Evolutionary conservation across 495 filamentous ascomycete species (phyloP), one percentile per base, ranked within the genome.

Genomic region (Penicillium psychrofluorescens): DNA sequence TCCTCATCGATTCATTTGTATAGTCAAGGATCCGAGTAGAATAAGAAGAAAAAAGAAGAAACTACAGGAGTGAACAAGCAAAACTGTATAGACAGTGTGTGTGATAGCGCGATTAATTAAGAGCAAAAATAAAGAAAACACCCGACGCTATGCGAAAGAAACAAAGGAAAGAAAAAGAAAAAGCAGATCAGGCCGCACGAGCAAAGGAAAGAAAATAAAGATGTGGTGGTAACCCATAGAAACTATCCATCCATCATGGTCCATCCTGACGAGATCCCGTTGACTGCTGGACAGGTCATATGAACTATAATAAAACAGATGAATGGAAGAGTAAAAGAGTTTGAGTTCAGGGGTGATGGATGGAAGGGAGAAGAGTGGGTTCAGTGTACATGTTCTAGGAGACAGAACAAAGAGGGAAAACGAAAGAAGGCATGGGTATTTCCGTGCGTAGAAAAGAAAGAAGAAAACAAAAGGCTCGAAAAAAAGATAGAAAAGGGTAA

Each of bases 121-220:
- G 32, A 31, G 36, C 27, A 45, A 39, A 43, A 36, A 46, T 34
- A 40, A 41, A 49, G 28, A 28, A 43, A 63, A 69, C 64, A 64
- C 60, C 66, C 58, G 54, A 56, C 66, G 66, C 66, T 70, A 70
- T 70, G 66, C 66, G 56, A 66, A 58, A 53, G 61, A 57, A 62
- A 34, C 6, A 44, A 46, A 45, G 58, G 43, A 42, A 53, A 54
- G 57, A 51, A 56, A 50, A 40, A 39, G 44, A 37, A 14, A 39
- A 49, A 28, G 15, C 41, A 14, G 30, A 37, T 35, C 35, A 28
- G 28, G 12, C 11, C 13, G 35, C 28, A 33, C 16, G 29, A 41
- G 8, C 27, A 29, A 29, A 14, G 37, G 11, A 39, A 11, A 33
- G 28, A 44, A 37, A 48, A 11, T 38, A 4, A 4, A 43, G 28